These are phyloP conservation scores for Solanum chacoense DNA, from an alignment of 305 asterid genomes.

Conservation along the genomic window DNA sequence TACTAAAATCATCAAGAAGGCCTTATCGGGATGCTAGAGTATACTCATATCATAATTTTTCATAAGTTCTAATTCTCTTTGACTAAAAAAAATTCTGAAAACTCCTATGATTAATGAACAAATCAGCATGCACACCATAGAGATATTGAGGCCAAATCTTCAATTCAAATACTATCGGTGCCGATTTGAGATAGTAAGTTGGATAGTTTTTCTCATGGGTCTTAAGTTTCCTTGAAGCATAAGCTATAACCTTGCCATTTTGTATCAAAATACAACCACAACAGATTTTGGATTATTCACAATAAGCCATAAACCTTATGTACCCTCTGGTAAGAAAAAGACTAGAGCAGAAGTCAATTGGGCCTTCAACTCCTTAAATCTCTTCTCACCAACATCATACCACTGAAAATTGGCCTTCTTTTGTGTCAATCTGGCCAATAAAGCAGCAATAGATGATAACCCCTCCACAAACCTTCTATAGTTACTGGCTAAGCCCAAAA, in stretches of 20 bases:
- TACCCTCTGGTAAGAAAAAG: neutral
- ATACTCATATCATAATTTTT: neutral
- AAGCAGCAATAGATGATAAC: neutral
- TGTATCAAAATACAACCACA: neutral
- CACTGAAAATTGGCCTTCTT: neutral
- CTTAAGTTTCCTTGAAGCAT: no score
- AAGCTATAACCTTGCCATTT: no score
- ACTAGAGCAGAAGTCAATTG: neutral
- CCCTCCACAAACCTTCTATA: neutral
- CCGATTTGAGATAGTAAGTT: neutral
- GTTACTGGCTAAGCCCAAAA: neutral
- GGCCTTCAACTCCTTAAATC: neutral
- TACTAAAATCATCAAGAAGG: neutral
- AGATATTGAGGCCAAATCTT: neutral
- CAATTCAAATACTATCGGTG: neutral
- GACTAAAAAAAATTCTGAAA: neutral
- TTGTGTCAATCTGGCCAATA: neutral
- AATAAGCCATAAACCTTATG: neutral
- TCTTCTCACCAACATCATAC: neutral
- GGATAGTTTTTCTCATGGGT: neutral
- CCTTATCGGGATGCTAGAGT: neutral
- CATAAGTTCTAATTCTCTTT: neutral
- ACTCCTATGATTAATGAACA: neutral
- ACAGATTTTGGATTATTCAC: neutral
- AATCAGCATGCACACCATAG: neutral